phyloP scores from a whole-genome alignment of 257 asterid species.

The Solanum etuberosum region DNA sequence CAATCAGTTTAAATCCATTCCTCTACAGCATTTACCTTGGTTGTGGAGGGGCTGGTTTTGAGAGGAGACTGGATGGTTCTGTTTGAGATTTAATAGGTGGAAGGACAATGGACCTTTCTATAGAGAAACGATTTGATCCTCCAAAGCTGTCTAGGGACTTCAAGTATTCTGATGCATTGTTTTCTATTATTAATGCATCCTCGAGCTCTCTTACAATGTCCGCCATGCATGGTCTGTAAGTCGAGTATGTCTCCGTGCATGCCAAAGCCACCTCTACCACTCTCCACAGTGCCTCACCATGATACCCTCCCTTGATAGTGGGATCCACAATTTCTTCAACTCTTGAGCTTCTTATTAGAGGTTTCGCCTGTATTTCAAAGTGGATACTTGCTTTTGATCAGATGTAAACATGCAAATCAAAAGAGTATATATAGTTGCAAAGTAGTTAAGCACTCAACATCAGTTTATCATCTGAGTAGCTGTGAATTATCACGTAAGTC shows the following conservation, averaged over 20 bases:
- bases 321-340: conserved; percentile 54
- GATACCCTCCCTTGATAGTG: conserved; percentile 37
- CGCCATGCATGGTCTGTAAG: conserved; percentile 70
- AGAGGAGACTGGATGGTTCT: conserved; percentile 33
- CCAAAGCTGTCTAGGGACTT: conserved; percentile 43
- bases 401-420: neutral
- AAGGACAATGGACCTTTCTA: conserved; percentile 54
- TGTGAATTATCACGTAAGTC: neutral
- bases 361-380: conserved; percentile 49
- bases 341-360: conserved; percentile 58
- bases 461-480: neutral
- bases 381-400: neutral
- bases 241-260: conserved; percentile 75
- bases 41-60: conserved; percentile 52
- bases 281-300: conserved; percentile 54
- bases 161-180: conserved; percentile 45
- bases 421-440: neutral
- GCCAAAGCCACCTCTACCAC: conserved; percentile 79
- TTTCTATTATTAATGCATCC: conserved; percentile 68
- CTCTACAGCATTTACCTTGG: conserved; percentile 33
- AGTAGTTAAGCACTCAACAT: neutral
- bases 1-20: neutral
- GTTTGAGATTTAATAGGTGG: conserved; percentile 41
- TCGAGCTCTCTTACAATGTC: conserved; percentile 88
- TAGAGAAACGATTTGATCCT: conserved; percentile 72